Base-by-base conservation (phyloP, 2,329 filamentous ascomycete species). In the Venturia asperata region DNA sequence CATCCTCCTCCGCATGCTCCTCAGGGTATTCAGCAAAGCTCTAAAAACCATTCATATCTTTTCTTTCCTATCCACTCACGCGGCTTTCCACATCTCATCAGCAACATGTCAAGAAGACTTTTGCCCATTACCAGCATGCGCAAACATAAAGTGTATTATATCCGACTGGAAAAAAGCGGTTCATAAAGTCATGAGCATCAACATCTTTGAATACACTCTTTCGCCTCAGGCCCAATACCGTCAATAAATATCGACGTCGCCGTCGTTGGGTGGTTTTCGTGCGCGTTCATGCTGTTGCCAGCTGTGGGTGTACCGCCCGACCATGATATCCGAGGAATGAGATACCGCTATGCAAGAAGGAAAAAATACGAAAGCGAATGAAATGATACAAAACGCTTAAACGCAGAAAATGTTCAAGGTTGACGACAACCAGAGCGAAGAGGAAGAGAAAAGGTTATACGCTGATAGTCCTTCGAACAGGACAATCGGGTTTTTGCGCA, bases 401-500 rank as follows among this genome's bases (percentile, higher is more conserved):
- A 58, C 52, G 52, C 52, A 58, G 30, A 27, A 58, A 58, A 58
- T 37, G 19, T 37, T 27, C 15, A 37, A n/a, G 19, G 10, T 19
- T n/a, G 9, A 58, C 27, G 52, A 15, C 52, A 1, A 6, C 24
- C 49, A 34, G 27, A 55, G 24, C n/a, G 21, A 17, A 7, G 30
- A 30, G 37, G 19, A 37, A 37, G 37, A 19, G 13, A 37, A 49
- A 52, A 21, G 3, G 19, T 77, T 70, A 82, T 11, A 82, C 78
- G 68, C 79, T 81, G 64, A 81, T 79, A 4, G 81, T 82, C 45
- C 80, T 73, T 67, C 80, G 70, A 21, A 77, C 74, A 15, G 76
- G 74, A 64, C 79, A 75, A 21, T 75, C 72, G 5, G 92, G 92
- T 67, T 93, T 91, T 72, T 93, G 89, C 19, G 92, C 92, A 74